A percentile compares a stretch with the other conserved stretches of the same genome.
phyloP scores from a whole-genome alignment of 2,329 filamentous ascomycete genomes.

The Rosellinia necatrix region DNA sequence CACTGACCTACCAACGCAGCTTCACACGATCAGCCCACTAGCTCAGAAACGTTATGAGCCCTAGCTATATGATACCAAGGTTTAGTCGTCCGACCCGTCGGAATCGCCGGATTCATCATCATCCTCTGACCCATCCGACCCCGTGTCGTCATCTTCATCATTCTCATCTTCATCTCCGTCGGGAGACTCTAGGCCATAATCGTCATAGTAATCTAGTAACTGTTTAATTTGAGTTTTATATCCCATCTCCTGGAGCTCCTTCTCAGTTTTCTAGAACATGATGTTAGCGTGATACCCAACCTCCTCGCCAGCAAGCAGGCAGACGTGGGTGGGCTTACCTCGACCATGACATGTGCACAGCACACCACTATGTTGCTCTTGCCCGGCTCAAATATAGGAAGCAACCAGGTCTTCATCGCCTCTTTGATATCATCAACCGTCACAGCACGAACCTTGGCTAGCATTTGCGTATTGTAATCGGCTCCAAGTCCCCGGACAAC shows the following conservation, averaged over 20 bases:
- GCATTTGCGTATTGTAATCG: constrained; percentile 77
- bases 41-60: neutral
- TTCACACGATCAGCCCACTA: neutral
- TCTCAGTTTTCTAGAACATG: constrained; percentile 67
- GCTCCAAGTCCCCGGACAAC: constrained; percentile 77
- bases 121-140: constrained; percentile 29
- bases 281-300: constrained; percentile 18
- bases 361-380: constrained; percentile 87
- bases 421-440: constrained; percentile 75
- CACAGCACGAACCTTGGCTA: constrained; percentile 78
- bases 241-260: constrained; percentile 73
- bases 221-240: constrained; percentile 78
- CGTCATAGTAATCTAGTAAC: constrained; percentile 82
- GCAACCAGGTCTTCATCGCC: constrained; percentile 73
- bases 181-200: constrained; percentile 76
- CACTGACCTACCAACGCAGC: neutral
- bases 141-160: constrained; percentile 28
- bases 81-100: constrained; percentile 10
- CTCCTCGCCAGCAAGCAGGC: neutral
- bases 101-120: constrained; percentile 27
- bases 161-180: constrained; percentile 56
- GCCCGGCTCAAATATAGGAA: constrained; percentile 79
- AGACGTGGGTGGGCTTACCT: constrained; percentile 61
- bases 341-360: constrained; percentile 81
- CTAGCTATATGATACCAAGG: neutral